Percentiles rank a stretch among this genome's conserved stretches.
Conservation (phyloP, 129 eudicot species). For the Solidago caesia region DNA sequence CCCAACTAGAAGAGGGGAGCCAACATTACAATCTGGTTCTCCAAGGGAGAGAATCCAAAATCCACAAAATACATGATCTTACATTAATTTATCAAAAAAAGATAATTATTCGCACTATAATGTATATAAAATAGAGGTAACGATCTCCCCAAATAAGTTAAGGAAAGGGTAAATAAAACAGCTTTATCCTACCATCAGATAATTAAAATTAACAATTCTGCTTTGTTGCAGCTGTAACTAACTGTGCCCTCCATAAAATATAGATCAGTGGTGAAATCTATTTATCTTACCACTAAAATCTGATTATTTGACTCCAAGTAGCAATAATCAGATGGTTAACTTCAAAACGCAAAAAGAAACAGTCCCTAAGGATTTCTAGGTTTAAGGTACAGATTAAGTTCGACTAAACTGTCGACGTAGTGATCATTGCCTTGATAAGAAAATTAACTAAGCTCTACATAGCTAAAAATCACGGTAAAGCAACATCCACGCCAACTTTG, state of each 20-base stretch:
- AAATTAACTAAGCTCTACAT: too few relatives aligned
- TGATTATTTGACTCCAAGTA: neutral
- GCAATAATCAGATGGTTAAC: neutral
- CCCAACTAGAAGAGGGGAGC: too few relatives aligned
- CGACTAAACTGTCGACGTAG: neutral
- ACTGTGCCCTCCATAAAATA: neutral
- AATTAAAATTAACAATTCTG: neutral
- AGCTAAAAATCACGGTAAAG: too few relatives aligned
- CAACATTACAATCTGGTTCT: too few relatives aligned
- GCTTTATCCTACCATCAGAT: neutral
- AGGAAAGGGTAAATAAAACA: neutral
- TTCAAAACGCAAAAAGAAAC: neutral
- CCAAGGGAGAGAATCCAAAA: too few relatives aligned
- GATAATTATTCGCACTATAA: too few relatives aligned
- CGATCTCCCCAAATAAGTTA: neutral
- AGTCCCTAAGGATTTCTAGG: neutral
- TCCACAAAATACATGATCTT: too few relatives aligned
- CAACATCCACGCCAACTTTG: too few relatives aligned
- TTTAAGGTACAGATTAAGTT: neutral
- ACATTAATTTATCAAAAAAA: too few relatives aligned
- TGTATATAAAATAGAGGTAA: neutral
- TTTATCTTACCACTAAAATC: neutral
- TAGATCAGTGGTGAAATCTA: neutral
- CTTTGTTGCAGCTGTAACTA: neutral
- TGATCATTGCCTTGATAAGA: neutral